phyloP scores from a whole-genome alignment of 352 stramenopile genomes.

The Phytophthora sojae region DNA sequence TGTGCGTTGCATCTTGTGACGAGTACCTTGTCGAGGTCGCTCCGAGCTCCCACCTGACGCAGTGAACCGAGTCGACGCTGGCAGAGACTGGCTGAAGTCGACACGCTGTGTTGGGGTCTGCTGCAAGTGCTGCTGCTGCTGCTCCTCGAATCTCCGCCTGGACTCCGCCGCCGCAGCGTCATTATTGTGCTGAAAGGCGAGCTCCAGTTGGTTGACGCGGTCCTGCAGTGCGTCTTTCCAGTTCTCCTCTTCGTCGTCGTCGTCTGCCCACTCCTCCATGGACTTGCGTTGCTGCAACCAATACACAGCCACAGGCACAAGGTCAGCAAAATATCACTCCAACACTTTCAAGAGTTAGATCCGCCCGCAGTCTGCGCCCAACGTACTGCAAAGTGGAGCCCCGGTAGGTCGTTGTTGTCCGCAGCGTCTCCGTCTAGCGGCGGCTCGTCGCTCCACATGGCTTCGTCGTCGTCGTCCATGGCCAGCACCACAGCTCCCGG shows the following conservation, averaged over 20 bases:
- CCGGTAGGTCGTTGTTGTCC: conserved; percentile 24
- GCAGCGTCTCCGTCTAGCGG: conserved; percentile 17
- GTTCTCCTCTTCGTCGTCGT: conserved; percentile 82
- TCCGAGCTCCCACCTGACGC: conserved; percentile 6
- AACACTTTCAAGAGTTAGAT: too few species aligned
- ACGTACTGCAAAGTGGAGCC: conserved; percentile 42
- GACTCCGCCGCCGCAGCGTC: conserved; percentile 28
- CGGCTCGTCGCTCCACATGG: conserved; percentile 62
- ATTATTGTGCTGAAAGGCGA: conserved; percentile 59
- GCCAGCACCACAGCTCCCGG: conserved; percentile 7
- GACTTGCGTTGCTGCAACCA: conserved; percentile 51
- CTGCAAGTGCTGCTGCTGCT: conserved; percentile 15
- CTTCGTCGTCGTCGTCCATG: conserved; percentile 47
- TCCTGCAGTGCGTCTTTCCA: conserved; percentile 85
- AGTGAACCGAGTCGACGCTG: conserved; percentile 17
- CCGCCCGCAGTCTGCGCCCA: neutral
- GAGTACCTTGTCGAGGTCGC: conserved; percentile 23
- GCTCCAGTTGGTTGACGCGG: conserved; percentile 78
- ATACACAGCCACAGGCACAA: conserved; percentile 10
- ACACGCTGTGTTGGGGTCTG: conserved; percentile 12
- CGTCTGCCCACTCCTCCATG: conserved; percentile 80
- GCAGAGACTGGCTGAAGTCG: conserved; percentile 32
- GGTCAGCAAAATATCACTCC: neutral
- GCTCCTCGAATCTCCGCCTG: conserved; percentile 19
- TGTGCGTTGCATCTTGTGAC: conserved; percentile 57